Base-by-base conservation (phyloP, 2,329 filamentous ascomycete species). In the Sporothrix brasiliensis region DNA sequence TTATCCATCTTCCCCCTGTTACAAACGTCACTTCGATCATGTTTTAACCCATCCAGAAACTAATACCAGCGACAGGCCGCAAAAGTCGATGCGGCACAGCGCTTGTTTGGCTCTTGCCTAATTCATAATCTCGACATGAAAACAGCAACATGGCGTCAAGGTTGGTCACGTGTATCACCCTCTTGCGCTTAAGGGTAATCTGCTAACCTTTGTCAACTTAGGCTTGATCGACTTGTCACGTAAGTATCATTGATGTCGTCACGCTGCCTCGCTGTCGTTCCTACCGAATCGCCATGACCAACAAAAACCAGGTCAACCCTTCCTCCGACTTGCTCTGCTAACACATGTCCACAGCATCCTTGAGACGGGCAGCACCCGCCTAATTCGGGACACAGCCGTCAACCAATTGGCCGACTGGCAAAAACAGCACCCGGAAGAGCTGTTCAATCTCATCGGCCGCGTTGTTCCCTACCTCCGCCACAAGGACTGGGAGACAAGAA, bases 341-440 rank as follows among this genome's bases (percentile, higher is more conserved):
- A 68, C 27, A 14, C 7, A 13, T 27, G 10, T 14, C 14, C 21
- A 41, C 80, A 97, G 94, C 74, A 89, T 99, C 79, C 89, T 99
- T 76, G 95, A 99, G 86, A 98, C 95, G 71, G 95, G 95, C 76
- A 98, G 94, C 82, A 99, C 95, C 72, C 91, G 91, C 78, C 86
- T 99, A 75, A 98, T 99, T 78, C 91, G 96, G 75, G 97, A 97
- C 78, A 99, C 95, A 73, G 96, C 95, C 73, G 95, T 97, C 73
- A 93, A 96, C 78, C 95, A 99, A 82, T 87, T 99, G 73, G 95
- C 94, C 73, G 95, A 99, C 81, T 95, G 97, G 80, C 96, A 99
- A 81, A 98, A 97, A 79, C 92, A 95, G 79, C 95, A 98, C 77
- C 95, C 95, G 0, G 94, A 99, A 81, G 96, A 99, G 80, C 85